These are phyloP conservation scores for Saccharum spontaneum DNA, from an alignment of 176 grass and related monocot genomes.

Conservation along the genomic window DNA sequence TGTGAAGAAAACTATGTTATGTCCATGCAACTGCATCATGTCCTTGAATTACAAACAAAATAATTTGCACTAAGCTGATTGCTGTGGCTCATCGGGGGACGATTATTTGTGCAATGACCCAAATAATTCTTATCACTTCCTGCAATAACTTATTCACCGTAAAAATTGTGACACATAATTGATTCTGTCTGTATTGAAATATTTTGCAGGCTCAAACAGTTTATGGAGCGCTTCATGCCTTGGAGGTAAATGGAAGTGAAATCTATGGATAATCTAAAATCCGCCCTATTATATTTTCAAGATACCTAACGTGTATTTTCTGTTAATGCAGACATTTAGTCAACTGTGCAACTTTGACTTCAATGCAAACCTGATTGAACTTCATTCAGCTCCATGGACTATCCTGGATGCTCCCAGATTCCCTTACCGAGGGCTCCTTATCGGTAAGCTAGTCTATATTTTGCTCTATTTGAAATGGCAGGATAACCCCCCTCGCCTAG, in stretches of 20 bases:
- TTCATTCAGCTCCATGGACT: conserved; percentile 79
- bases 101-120: neutral
- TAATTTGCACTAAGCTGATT: neutral
- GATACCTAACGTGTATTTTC: conserved; percentile 12
- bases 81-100: neutral
- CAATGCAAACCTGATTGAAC: conserved; percentile 52
- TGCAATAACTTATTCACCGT: neutral
- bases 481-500: neutral
- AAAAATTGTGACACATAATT: neutral
- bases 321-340: conserved; percentile 80
- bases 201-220: conserved; percentile 88
- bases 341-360: conserved; percentile 90
- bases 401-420: conserved; percentile 83
- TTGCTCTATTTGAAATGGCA: neutral
- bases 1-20: too few relatives aligned
- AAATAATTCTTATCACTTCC: neutral
- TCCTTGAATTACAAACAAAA: too few relatives aligned
- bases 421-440: conserved; percentile 84
- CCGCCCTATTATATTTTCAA: neutral
- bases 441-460: conserved; percentile 52
- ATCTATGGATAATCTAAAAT: neutral
- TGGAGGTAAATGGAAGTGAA: conserved; percentile 61
- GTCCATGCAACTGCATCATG: too few relatives aligned
- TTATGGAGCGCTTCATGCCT: conserved; percentile 81
- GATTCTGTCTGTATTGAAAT: neutral